These are phyloP conservation scores for Penicillium lividum DNA, from an alignment of 495 filamentous ascomycete species.

Conservation along the genomic window DNA sequence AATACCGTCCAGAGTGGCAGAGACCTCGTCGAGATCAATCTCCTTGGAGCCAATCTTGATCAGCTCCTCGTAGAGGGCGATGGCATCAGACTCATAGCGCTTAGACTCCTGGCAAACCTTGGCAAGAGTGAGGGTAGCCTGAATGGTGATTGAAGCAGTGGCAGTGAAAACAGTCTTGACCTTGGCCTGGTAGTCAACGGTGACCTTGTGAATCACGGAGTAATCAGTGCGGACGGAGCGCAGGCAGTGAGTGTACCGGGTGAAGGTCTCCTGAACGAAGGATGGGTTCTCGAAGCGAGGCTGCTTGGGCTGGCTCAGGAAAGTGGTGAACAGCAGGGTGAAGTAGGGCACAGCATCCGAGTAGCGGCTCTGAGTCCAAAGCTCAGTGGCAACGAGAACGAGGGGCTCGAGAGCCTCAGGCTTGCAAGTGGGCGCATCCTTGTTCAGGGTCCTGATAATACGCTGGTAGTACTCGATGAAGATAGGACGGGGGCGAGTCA, in stretches of 20 bases:
- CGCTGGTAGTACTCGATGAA: slow-evolving; percentile 42
- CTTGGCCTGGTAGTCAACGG: slow-evolving; percentile 34
- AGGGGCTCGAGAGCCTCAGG: slow-evolving; percentile 39
- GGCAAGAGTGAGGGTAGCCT: slow-evolving; percentile 37
- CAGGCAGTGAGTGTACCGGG: slow-evolving; percentile 36
- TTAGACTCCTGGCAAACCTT: slow-evolving; percentile 39
- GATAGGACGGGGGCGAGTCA: slow-evolving; percentile 35
- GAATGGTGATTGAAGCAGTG: slow-evolving; percentile 37
- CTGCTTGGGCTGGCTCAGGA: slow-evolving; percentile 31
- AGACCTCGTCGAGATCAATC: slow-evolving; percentile 36
- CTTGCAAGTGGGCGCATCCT: slow-evolving; percentile 32
- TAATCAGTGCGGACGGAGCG: slow-evolving; percentile 32
- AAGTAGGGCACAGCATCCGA: slow-evolving; percentile 36
- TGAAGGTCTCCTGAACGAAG: slow-evolving; percentile 36
- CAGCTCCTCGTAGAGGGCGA: slow-evolving; percentile 35
- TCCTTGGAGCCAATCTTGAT: slow-evolving; percentile 30
- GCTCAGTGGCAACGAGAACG: slow-evolving; percentile 39
- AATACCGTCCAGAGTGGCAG: slow-evolving; percentile 36
- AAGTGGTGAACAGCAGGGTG: slow-evolving; percentile 36
- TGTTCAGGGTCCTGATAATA: slow-evolving; percentile 37
- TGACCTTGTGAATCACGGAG: slow-evolving; percentile 35
- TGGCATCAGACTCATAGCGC: slow-evolving; percentile 35
- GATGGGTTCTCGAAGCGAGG: slow-evolving; percentile 31
- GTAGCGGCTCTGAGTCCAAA: slow-evolving; percentile 38
- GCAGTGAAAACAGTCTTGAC: slow-evolving; percentile 35